Evolutionary conservation across 2,329 filamentous ascomycete species (phyloP), one percentile per base, ranked within the genome.

Genomic region (Nemania sp.): DNA sequence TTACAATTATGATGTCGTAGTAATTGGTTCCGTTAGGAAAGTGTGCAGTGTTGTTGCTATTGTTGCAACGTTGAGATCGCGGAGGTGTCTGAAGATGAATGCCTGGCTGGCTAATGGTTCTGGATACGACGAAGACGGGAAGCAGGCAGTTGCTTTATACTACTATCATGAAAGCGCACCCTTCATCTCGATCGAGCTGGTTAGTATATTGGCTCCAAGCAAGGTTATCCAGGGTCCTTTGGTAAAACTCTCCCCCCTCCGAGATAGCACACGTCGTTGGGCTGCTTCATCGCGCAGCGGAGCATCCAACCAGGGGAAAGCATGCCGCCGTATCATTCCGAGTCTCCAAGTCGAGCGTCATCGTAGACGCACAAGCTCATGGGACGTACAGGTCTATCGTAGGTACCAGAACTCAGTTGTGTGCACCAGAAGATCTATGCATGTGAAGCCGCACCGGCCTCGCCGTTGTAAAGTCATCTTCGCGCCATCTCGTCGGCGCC

Each of bases 131-230:
- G 13, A 34, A 47, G 17, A 56, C 15, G 11, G 15, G 48, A 45
- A 54, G 34, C 34, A 43, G 7, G 11, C n/a, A 25, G 18, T 40
- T 21, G 25, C 32, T 60, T 60, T 60, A 60, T 60, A 60, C 43
- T 60, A 60, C 43, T 21, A 1, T 40, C 7, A 18, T 20, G 17
- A 3, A n/a, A 6, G n/a, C 18, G 29, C 47, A 29, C 37, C 17
- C 25, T 52, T 42, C 40, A 25, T 51, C n/a, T 54, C 32, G 20
- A 40, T 25, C n/a, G n/a, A n/a, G n/a, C n/a, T n/a, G n/a, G n/a
- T n/a, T 5, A n/a, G 2, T 13, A 7, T 11, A 39, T 46, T 37
- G 13, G 12, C 20, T 32, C 20, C 18, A 9, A 0, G 6, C 29
- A 45, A 21, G n/a, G 32, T 21, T 20, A 17, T n/a, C 25, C 9